Evolutionary conservation across 2,329 filamentous ascomycete species (phyloP).

Genomic region (Diaporthe helianthi): DNA sequence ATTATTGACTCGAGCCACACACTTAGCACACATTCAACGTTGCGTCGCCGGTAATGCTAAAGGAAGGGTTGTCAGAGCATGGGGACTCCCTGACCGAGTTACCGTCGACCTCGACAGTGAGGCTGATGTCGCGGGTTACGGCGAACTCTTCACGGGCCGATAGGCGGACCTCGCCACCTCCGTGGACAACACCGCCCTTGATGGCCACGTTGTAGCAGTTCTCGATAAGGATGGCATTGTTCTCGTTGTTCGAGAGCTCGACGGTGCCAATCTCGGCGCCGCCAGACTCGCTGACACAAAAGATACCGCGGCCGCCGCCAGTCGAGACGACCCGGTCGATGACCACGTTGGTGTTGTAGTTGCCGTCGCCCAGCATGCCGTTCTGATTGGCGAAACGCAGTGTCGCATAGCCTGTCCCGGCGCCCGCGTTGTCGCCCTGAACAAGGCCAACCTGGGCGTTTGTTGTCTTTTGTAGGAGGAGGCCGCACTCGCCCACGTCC

Average conservation of each 20-base stretch:
- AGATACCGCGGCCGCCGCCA: constrained; percentile 63
- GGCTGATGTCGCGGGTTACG: constrained; percentile 58
- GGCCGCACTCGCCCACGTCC: constrained; percentile 60
- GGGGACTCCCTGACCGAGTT: constrained; percentile 61
- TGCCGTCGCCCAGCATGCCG: constrained; percentile 45
- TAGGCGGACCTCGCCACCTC: constrained; percentile 62
- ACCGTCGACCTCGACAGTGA: constrained; percentile 56
- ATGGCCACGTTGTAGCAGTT: constrained; percentile 65
- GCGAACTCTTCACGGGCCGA: constrained; percentile 60
- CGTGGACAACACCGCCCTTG: constrained; percentile 56
- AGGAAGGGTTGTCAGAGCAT: constrained; percentile 60
- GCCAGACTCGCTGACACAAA: constrained; percentile 61
- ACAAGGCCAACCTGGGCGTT: constrained; percentile 62
- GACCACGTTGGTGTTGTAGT: constrained; percentile 59
- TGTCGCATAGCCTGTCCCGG: constrained; percentile 61
- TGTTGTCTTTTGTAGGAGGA: constrained; percentile 60
- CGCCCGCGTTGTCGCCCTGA: constrained; percentile 61
- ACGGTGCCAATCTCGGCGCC: constrained; percentile 56
- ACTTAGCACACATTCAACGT: constrained; percentile 49
- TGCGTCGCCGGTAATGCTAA: constrained; percentile 56
- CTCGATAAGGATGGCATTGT: constrained; percentile 64
- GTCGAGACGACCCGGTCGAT: constrained; percentile 61
- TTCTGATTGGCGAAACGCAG: constrained; percentile 62
- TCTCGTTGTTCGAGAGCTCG: constrained; percentile 60
- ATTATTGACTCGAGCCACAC: neutral